These are phyloP conservation scores for Dictyostelium intermedium DNA, from an alignment of 78 protist genomes.

Conservation along the genomic window DNA sequence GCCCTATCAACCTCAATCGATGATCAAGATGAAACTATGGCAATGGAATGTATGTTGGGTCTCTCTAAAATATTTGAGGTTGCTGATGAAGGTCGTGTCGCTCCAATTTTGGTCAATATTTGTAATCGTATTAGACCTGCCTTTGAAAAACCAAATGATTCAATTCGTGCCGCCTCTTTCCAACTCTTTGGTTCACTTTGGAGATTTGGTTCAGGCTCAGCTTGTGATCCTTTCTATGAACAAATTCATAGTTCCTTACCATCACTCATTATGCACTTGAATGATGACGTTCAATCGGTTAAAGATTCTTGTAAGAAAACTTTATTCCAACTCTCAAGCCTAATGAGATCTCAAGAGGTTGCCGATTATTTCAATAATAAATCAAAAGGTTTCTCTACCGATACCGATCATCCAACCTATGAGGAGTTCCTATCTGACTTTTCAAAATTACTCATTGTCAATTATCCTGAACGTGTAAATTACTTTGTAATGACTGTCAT, in stretches of 20 bases:
- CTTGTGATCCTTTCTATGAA: slow-evolving; percentile 60
- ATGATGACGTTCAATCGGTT: slow-evolving; percentile 44
- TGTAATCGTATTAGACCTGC: slow-evolving; percentile 82
- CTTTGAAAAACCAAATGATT: slow-evolving; percentile 68
- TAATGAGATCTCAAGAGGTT: slow-evolving; percentile 50
- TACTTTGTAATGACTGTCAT: slow-evolving; percentile 67
- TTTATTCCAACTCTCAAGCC: slow-evolving; percentile 17
- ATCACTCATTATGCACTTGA: slow-evolving; percentile 49
- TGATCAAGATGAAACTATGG: slow-evolving; percentile 79
- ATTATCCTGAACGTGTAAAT: slow-evolving; percentile 68
- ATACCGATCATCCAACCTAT: slow-evolving; percentile 21
- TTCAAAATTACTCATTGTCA: slow-evolving; percentile 59
- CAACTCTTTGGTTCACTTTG: slow-evolving; percentile 73
- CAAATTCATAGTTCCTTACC: slow-evolving; percentile 66
- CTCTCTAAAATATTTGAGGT: slow-evolving; percentile 68
- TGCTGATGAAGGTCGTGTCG: slow-evolving; percentile 75
- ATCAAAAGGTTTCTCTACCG: background rate
- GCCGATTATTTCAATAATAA: slow-evolving; percentile 10
- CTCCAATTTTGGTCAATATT: slow-evolving; percentile 83
- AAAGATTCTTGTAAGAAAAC: slow-evolving; percentile 41
- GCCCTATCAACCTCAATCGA: slow-evolving; percentile 81
- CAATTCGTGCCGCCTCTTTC: slow-evolving; percentile 83
- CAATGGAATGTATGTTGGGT: slow-evolving; percentile 85
- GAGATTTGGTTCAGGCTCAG: slow-evolving; percentile 75
- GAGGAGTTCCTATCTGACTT: slow-evolving; percentile 72